Evolutionary conservation across 208 protist genomes (phyloP).

Genomic region (Leptomonas pyrrhocoris): DNA sequence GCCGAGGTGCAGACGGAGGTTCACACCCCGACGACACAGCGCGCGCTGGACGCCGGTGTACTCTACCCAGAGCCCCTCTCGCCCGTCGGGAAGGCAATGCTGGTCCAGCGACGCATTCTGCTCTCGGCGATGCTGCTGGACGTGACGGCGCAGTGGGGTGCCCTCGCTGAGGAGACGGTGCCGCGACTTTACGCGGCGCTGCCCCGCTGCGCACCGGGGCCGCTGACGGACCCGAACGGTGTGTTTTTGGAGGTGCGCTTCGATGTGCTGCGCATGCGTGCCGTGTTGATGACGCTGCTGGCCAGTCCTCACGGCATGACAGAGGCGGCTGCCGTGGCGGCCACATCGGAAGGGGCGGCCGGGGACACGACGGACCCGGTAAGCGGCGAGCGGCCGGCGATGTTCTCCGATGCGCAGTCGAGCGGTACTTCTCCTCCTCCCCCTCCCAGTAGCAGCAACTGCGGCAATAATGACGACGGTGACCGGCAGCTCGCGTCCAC

Average conservation of each 20-base stretch:
- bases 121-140: slow-evolving; percentile 43
- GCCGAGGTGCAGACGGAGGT: slow-evolving; percentile 19
- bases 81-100: slow-evolving; percentile 4
- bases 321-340: slow-evolving; percentile 4
- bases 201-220: slow-evolving; percentile 21
- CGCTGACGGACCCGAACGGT: slow-evolving; percentile 62
- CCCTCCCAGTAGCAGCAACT: neutral
- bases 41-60: slow-evolving; percentile 24
- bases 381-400: neutral
- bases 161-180: slow-evolving; percentile 34
- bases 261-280: slow-evolving; percentile 36
- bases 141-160: slow-evolving; percentile 26
- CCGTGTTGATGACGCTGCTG: slow-evolving; percentile 49
- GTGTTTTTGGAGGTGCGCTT: slow-evolving; percentile 62
- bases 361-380: neutral
- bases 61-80: slow-evolving; percentile 27
- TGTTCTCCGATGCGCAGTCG: neutral
- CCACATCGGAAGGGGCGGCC: neutral
- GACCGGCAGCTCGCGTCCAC: neutral
- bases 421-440: neutral
- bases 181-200: slow-evolving; percentile 26
- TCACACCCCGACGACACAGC: slow-evolving; percentile 33
- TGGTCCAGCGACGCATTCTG: slow-evolving; percentile 36
- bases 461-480: neutral
- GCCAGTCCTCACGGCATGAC: slow-evolving; percentile 18